Evolutionary conservation across 2,329 filamentous ascomycete genomes (phyloP).

Genomic region (Clathrospora elynae): DNA sequence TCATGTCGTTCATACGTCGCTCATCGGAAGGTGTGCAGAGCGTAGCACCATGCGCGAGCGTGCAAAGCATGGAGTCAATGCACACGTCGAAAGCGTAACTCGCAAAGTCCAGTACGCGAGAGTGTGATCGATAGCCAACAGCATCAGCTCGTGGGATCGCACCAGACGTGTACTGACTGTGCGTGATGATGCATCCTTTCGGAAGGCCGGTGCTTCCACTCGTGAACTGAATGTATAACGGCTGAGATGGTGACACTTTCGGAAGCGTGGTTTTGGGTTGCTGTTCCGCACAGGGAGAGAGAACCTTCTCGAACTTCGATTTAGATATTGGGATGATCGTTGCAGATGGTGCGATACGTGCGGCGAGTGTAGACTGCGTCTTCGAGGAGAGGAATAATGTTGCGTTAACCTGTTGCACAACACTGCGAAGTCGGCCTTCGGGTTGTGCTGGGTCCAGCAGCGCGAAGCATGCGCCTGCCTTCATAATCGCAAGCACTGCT

Average conservation of each 20-base stretch:
- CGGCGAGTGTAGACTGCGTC: slow-evolving; percentile 34
- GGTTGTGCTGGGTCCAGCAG: slow-evolving; percentile 46
- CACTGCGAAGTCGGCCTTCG: slow-evolving; percentile 39
- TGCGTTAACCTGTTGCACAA: slow-evolving; percentile 40
- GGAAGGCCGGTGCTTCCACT: slow-evolving; percentile 45
- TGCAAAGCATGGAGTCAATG: slow-evolving; percentile 46
- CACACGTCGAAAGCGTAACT: slow-evolving; percentile 48
- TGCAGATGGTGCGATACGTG: slow-evolving; percentile 36
- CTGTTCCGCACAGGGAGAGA: slow-evolving; percentile 34
- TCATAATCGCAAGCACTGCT: slow-evolving; percentile 49
- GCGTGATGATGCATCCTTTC: slow-evolving; percentile 44
- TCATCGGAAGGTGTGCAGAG: slow-evolving; percentile 52
- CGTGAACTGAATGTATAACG: slow-evolving; percentile 46
- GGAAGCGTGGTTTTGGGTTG: slow-evolving; percentile 36
- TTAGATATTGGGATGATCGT: slow-evolving; percentile 44
- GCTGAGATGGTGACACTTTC: slow-evolving; percentile 30
- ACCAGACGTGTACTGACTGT: slow-evolving; percentile 44
- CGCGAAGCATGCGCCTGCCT: slow-evolving; percentile 47
- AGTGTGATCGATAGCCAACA: slow-evolving; percentile 43
- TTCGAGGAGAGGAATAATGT: slow-evolving; percentile 39
- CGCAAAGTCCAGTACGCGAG: slow-evolving; percentile 46
- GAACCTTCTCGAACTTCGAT: slow-evolving; percentile 38
- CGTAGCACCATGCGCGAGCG: slow-evolving; percentile 41
- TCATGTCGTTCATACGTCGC: slow-evolving; percentile 55
- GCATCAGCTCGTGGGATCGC: slow-evolving; percentile 41